Conservation (phyloP, 345 rosid genomes). For the Erodium maritimum region DNA sequence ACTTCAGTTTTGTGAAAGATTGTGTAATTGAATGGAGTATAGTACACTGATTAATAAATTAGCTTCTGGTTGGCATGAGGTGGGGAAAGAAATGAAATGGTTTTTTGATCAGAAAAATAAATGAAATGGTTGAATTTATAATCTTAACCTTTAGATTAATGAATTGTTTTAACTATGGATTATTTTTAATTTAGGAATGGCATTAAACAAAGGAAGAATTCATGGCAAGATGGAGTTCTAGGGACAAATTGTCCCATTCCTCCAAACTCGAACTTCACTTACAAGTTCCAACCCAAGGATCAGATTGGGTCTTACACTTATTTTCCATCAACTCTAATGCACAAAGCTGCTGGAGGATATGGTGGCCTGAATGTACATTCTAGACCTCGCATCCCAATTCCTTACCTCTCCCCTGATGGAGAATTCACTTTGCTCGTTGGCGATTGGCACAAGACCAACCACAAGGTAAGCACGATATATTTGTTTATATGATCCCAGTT, state of each 20-base stretch:
- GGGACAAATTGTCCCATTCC: constrained; percentile 88
- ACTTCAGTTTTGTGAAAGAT: neutral
- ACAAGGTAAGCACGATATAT: constrained; percentile 32
- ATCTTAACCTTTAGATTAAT: neutral
- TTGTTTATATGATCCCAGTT: too few species aligned
- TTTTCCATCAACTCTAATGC: constrained; percentile 71
- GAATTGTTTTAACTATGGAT: neutral
- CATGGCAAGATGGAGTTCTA: constrained; percentile 77
- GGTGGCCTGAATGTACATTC: constrained; percentile 56
- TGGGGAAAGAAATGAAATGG: neutral
- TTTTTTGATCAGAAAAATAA: too few species aligned
- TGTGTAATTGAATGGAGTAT: too few species aligned
- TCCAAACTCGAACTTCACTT: constrained; percentile 72
- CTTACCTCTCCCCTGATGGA: constrained; percentile 51
- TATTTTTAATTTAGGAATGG: constrained; percentile 48
- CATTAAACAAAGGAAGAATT: constrained; percentile 74
- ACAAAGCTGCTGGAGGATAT: constrained; percentile 79
- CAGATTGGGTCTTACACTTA: constrained; percentile 78
- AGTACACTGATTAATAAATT: neutral
- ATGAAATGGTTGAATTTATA: neutral
- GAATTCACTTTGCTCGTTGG: constrained; percentile 74
- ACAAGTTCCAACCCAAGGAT: constrained; percentile 77
- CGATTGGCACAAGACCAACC: constrained; percentile 75
- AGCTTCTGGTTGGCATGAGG: neutral
- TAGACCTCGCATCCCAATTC: constrained; percentile 65